A percentile compares a stretch with the other conserved stretches of the same genome.
phyloP scores from a whole-genome alignment of 2,329 filamentous ascomycete species.

The Monosporascus sp. region DNA sequence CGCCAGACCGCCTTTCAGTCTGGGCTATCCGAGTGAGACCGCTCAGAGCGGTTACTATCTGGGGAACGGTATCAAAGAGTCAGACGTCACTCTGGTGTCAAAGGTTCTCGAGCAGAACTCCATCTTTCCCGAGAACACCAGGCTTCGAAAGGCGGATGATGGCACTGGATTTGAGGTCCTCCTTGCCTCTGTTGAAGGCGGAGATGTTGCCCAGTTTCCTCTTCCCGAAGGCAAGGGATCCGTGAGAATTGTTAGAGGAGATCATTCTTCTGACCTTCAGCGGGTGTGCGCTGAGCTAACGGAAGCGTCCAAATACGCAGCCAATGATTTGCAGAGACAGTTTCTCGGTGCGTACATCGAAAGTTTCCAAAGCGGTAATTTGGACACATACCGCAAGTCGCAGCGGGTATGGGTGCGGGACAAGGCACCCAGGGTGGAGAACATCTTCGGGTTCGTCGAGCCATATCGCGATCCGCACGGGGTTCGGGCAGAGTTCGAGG shows the following conservation, averaged over 20 bases:
- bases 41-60: conserved; percentile 54
- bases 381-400: conserved; percentile 50
- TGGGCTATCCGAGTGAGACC: conserved; percentile 48
- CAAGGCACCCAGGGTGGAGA: conserved; percentile 50
- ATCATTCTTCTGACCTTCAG: conserved; percentile 46
- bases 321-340: conserved; percentile 46
- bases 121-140: conserved; percentile 53
- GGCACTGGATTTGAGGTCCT: conserved; percentile 42
- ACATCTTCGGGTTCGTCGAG: conserved; percentile 57
- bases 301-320: conserved; percentile 42
- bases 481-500: conserved; percentile 55
- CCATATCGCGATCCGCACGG: conserved; percentile 58
- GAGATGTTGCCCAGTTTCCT: conserved; percentile 2
- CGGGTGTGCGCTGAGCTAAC: conserved; percentile 42
- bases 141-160: conserved; percentile 36
- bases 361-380: conserved; percentile 50
- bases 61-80: conserved; percentile 42
- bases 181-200: conserved; percentile 24
- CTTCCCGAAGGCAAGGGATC: conserved; percentile 28
- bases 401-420: conserved; percentile 55
- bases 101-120: conserved; percentile 44
- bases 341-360: conserved; percentile 48
- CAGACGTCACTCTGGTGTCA: conserved; percentile 48
- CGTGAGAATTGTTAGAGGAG: conserved; percentile 45
- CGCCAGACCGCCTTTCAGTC: conserved; percentile 43